Base-by-base conservation (phyloP, 192 early-diverging fungal genomes). In the Phycomyces blakesleeanus region DNA sequence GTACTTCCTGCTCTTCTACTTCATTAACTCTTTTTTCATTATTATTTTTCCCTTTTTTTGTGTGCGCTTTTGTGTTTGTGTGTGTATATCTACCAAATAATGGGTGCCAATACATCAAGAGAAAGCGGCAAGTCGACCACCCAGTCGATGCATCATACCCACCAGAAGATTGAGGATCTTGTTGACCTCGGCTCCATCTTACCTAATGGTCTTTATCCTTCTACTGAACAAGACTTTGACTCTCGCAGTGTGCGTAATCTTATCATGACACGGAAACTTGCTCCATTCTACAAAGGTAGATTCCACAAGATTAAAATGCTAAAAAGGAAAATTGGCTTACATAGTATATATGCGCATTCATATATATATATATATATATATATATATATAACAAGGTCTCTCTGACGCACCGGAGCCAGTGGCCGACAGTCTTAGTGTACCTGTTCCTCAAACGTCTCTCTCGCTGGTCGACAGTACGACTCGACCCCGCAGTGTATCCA, bases 201-300 rank as follows among this genome's bases (percentile, higher is more conserved):
- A 18, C 89, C 88, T 24, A 83, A 84, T 70, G 88, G 87, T 9
- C 78, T 91, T 6, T 91, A 91, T 68, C 57, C 78, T 0, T 78
- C 74, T 18, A 76, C 78, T 8, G 76, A 85, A 9, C 91, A 90
- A 61, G 92, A 96, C 69, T 96, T 83, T 70, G 89, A 95, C 72
- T 67, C 67, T 24, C 73, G 85, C 27, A 80, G 83, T 26, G 86
- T 97, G 14, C 81, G 85, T 51, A 74, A 83, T 9, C 68, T 95
- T 57, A 96, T 97, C 57, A 64, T 83, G 4, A 81, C 83, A 5
- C 78, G 91, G 10, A 84, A 83, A 53, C 60, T 97, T 52, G 83
- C 91, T 15, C 95, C 95, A 14, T 97, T 97, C 64, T 97, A 97
- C 76, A 81, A 81, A 54, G 95, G 95, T 42, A 63, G 51, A 2